Conservation (phyloP, 139 green algal species). For the Chlorella sp. region DNA sequence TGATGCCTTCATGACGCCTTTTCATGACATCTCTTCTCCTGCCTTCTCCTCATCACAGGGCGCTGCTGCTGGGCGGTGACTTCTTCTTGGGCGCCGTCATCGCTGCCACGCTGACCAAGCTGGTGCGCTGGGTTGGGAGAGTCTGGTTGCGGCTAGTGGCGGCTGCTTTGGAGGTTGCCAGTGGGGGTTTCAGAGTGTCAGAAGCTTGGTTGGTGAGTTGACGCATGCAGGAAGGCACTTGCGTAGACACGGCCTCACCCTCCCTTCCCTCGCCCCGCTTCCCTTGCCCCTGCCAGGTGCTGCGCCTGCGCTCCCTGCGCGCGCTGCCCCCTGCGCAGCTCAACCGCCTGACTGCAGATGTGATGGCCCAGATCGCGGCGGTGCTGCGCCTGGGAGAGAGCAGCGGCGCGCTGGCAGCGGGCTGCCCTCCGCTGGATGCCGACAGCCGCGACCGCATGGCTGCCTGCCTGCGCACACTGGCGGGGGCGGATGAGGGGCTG, state of each 20-base stretch:
- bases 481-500: conserved; percentile 41
- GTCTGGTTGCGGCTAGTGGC: no score
- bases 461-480: conserved; percentile 68
- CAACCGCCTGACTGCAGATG: conserved; percentile 67
- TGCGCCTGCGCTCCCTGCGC: conserved; percentile 74
- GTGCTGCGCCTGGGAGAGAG: conserved; percentile 89
- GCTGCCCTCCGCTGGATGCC: conserved; percentile 69
- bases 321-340: conserved; percentile 42
- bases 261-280: no score
- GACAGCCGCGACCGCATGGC: conserved; percentile 89
- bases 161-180: no score
- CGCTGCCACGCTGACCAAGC: conserved; percentile 88
- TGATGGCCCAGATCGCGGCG: conserved; percentile 86
- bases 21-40: no score
- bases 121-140: no score
- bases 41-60: neutral
- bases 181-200: no score
- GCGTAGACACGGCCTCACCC: no score
- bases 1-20: no score
- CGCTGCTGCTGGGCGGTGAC: conserved; percentile 87
- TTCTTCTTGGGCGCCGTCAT: conserved; percentile 94
- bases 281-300: conserved; percentile 36
- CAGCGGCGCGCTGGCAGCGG: conserved; percentile 27
- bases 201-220: no score
- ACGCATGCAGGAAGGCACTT: no score